Evolutionary conservation across 73 alveolate species (phyloP), one percentile per base, ranked within the genome.

Genomic region (Paramecium sonneborni): DNA sequence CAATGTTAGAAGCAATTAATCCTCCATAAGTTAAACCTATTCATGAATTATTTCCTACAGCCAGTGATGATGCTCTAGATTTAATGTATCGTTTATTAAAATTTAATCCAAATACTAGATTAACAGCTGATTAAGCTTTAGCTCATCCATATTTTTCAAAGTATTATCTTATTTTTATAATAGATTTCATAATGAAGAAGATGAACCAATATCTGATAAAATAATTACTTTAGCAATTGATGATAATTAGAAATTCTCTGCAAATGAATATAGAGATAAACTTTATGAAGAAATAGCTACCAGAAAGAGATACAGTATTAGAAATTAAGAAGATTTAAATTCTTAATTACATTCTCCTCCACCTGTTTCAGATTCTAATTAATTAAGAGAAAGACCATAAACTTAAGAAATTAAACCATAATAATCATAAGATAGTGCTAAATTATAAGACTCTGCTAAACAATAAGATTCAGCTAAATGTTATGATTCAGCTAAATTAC

Each of bases 81-180:
- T 57, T 96, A 26, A 23, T 96, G 35, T 37, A 86, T 20, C 79
- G 85, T 9, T 70, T 94, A 70, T 69, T 96, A 58, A 92, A 92
- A 39, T 96, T 95, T 74, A 94, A 96, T 93, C 99, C 99, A 15
- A 86, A 94, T 23, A 96, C 96, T 91, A 58, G 99, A 82, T 62
- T 96, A 10, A 96, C 97, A 48, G 96, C 96, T 6, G 99, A 96
- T 68, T 69, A 95, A 32, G 97, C 97, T 6, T 85, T 96, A 14
- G 76, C 93, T 30, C 99, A 96, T 92, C 98, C 99, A 11, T 97
- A 96, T 67, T 97, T 97, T 6, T 89, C 96, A 7, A 88, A 97
- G 87, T 74, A 74, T 15, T 10, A 34, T 12, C 1, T 12, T 6
- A 18, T 14, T 70, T 32, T 15, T 35, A 34, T 6, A 34, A 74